Conservation (phyloP, 2,329 filamentous ascomycete genomes). For the Pyrenochaeta sp. region DNA sequence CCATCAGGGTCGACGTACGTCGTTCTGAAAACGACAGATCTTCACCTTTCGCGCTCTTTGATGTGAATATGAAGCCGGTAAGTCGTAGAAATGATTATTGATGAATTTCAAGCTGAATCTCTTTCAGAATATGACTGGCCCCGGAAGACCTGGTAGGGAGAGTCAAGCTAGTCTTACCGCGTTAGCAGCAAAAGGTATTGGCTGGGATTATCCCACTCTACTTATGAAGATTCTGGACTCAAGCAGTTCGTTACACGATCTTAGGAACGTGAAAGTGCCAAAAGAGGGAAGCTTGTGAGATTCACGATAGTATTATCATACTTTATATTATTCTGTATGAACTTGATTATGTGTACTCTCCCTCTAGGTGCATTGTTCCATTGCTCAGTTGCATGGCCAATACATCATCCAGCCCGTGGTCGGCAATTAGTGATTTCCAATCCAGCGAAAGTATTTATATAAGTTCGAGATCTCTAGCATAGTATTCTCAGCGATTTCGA, state of each 20-base stretch:
- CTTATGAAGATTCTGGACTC: slow-evolving; percentile 41
- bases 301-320: too few species aligned
- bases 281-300: too few species aligned
- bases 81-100: slow-evolving; percentile 20
- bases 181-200: slow-evolving; percentile 52
- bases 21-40: slow-evolving; percentile 36
- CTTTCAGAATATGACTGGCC: slow-evolving; percentile 57
- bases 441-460: too few species aligned
- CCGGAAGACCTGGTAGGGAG: slow-evolving; percentile 56
- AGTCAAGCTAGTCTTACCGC: slow-evolving; percentile 58
- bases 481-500: too few species aligned
- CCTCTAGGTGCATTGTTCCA: too few species aligned
- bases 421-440: too few species aligned
- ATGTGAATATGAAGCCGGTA: slow-evolving; percentile 62
- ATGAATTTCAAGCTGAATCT: background rate
- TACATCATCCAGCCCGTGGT: too few species aligned
- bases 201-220: slow-evolving; percentile 51
- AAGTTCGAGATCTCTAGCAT: too few species aligned
- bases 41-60: slow-evolving; percentile 56
- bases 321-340: too few species aligned
- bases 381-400: too few species aligned
- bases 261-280: background rate
- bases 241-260: background rate
- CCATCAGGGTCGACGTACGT: slow-evolving; percentile 58
- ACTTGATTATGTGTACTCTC: too few species aligned